Base-by-base conservation (phyloP, 805 yeast species). In the Yarrowia sp. region DNA sequence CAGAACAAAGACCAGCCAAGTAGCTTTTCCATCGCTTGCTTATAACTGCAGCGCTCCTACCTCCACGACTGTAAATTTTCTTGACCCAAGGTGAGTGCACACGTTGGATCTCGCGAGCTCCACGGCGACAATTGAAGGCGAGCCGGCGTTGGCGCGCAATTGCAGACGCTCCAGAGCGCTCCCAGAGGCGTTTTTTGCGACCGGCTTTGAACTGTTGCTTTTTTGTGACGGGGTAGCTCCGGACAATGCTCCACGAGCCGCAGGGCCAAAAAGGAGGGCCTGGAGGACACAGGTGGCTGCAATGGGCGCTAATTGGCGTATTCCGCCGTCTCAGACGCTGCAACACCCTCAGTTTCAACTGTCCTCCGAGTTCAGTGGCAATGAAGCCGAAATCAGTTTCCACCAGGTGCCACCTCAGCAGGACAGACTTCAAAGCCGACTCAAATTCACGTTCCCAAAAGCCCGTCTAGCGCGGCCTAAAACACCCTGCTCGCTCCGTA, bases 31-130 rank as follows among this genome's bases (percentile, higher is more conserved):
- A 51, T 47, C 42, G 58, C 58, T 51, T 51, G 58, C 58, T 51
- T 51, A 51, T 51, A 51, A 51, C 58, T 51, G 58, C 58, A 51
- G 58, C 19, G 55, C 55, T 51, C 42, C 42, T 25, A 32, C 42
- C 58, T 51, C 58, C 58, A 51, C 58, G 42, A 51, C 58, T 35
- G 58, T 33, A 51, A 51, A 51, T 51, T 51, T 51, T 51, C 55
- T 47, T 47, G 55, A 47, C 55, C 55, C 36, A 47, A 47, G 55
- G 55, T 47, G 55, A 47, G 55, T 47, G 55, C 13, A 29, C 35
- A 18, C 24, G 22, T 9, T 10, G 36, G 18, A 19, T 13, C 16
- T 12, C 16, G 18, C 4, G 19, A 5, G 24, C 47, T 14, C 32
- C 47, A n/a, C n/a, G 29, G 10, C 29, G 29, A 27, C 29, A 12